Evolutionary conservation across 2,329 filamentous ascomycete genomes (phyloP).

Genomic region (Botrytis sinoallii): DNA sequence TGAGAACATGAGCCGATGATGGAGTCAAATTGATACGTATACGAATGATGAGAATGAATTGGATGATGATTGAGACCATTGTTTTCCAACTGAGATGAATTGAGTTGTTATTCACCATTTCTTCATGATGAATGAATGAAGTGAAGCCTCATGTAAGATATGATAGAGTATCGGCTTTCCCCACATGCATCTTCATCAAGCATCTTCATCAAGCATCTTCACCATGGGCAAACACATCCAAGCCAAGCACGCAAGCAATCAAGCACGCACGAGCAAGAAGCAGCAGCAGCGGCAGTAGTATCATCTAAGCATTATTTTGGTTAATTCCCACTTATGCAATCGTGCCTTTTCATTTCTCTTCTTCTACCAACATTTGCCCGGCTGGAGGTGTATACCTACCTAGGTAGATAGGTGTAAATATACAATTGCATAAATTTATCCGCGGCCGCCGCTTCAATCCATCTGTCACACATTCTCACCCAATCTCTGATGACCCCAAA

Average conservation of each 20-base stretch:
- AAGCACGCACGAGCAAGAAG: neutral
- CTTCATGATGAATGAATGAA: neutral
- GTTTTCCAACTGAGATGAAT: neutral
- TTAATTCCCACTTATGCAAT: slow-evolving; percentile 4
- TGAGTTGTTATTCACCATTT: neutral
- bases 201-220: neutral
- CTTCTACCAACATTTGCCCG: neutral
- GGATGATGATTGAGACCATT: neutral
- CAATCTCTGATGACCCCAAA: neutral
- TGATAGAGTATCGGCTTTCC: neutral
- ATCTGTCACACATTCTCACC: neutral
- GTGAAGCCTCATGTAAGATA: neutral
- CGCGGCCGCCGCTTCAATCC: slow-evolving; percentile 13
- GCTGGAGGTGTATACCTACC: neutral
- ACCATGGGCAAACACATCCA: neutral
- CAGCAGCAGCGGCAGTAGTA: no score
- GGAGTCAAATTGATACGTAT: slow-evolving; percentile 12
- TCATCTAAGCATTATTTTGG: neutral
- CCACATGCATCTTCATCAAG: neutral
- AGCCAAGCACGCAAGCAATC: neutral
- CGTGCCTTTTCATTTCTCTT: neutral
- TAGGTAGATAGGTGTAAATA: no score
- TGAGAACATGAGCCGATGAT: neutral
- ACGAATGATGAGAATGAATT: slow-evolving; percentile 7
- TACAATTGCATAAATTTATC: slow-evolving; percentile 7